Conservation (phyloP, 768 basidiomycete species). For the Clathrus columnatus region DNA sequence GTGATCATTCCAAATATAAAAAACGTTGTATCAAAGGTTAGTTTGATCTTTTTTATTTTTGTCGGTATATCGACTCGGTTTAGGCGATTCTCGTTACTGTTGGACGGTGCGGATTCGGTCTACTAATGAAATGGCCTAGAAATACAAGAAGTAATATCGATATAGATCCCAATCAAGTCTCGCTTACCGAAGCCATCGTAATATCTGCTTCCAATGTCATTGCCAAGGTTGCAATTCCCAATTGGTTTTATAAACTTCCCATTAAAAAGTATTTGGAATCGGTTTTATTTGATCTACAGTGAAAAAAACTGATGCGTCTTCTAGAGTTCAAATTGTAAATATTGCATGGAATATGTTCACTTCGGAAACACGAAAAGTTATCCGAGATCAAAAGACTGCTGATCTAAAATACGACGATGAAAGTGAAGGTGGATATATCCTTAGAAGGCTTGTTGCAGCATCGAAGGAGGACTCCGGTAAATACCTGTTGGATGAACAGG, state of each 20-base stretch:
- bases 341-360: conserved; percentile 8
- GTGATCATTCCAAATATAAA: conserved; percentile 3
- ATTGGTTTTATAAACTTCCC: conserved; percentile 7
- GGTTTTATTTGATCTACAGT: not conserved
- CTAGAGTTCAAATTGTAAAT: conserved; percentile 2
- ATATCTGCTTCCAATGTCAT: not conserved
- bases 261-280: not conserved
- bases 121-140: conserved; percentile 9
- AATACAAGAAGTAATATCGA: not conserved
- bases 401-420: conserved; percentile 3
- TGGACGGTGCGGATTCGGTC: conserved; percentile 7
- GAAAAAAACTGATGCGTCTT: no score
- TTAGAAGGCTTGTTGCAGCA: conserved; percentile 11
- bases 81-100: not conserved
- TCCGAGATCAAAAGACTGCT: not conserved
- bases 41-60: not conserved
- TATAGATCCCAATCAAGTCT: not conserved
- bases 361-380: not conserved
- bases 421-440: conserved; percentile 6
- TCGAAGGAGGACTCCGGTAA: conserved; percentile 8
- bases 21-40: not conserved
- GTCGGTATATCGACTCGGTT: not conserved
- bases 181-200: not conserved
- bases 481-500: conserved; percentile 7
- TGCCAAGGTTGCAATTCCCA: not conserved